Base-by-base conservation (phyloP, 176 grass and related monocot genomes). In the Zizania latifolia region DNA sequence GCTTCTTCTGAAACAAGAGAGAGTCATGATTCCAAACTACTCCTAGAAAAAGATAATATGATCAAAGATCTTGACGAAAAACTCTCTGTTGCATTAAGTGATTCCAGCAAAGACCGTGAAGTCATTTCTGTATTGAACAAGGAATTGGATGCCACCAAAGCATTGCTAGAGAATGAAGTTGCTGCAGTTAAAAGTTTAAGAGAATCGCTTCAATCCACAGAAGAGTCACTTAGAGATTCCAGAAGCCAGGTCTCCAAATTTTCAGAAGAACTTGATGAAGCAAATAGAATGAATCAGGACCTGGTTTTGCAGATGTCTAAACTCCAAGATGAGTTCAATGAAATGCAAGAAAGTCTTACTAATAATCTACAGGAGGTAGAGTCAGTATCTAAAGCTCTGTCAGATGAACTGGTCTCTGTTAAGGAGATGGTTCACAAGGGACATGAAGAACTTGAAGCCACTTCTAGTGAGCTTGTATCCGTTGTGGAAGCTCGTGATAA, bases 31-130 rank as follows among this genome's bases (percentile, higher is more conserved):
- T 90, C 85, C 0, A 68, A 86, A 43, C 32, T 95, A 55, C 78
- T 99, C 67, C 78, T 48, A 59, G 82, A 83, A 66, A 92, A 88
- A 81, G 89, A 90, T 90, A 69, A 87, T 62, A 55, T 81, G 33
- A 82, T 95, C 44, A 72, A 87, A 84, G 39, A 84, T 24, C 55
- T 99, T 81, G 84, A 88, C 69, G 80, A 79, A 90, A 99, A 95
- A 71, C 89, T 99, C 27, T 81, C 61, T 62, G 30, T 79, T 86
- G 87, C 80, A 66, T 77, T 95, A 80, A 78, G 33, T 71, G 87
- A 95, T 55, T 83, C 84, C 48, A 86, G 17, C 63, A 95, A 86
- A 72, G 82, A 81, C 77, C 80, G 32, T 61, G 79, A 67, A 63
- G 86, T 59, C 77, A 89, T 99, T 59, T 31, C 77, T 58, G 74